Conservation (phyloP, 2,329 filamentous ascomycete species). For the Herpotrichia juniperi region DNA sequence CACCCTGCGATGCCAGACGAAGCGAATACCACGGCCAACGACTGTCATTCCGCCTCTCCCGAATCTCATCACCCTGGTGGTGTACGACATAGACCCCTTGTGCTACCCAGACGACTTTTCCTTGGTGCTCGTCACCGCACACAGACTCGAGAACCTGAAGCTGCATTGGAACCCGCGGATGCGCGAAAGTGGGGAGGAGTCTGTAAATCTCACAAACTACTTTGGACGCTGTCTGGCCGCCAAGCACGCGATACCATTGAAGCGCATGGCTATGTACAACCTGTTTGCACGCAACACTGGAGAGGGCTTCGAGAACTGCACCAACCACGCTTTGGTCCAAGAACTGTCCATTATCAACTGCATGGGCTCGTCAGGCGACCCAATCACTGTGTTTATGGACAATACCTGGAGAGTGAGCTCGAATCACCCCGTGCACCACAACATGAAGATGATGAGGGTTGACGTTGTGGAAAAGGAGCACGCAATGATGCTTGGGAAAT, state of each 20-base stretch:
- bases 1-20: slow-evolving; percentile 62
- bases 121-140: slow-evolving; percentile 59
- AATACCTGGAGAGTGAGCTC: slow-evolving; percentile 56
- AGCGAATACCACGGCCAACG: slow-evolving; percentile 63
- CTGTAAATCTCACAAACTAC: slow-evolving; percentile 59
- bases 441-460: slow-evolving; percentile 55
- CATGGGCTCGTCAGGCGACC: slow-evolving; percentile 51
- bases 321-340: slow-evolving; percentile 50
- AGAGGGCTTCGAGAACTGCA: slow-evolving; percentile 50
- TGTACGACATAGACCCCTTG: slow-evolving; percentile 67
- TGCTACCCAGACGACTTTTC: slow-evolving; percentile 70
- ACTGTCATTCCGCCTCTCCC: slow-evolving; percentile 62
- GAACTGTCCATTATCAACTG: slow-evolving; percentile 62
- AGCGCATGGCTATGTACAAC: slow-evolving; percentile 62
- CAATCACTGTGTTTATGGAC: slow-evolving; percentile 61
- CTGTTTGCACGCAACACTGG: slow-evolving; percentile 60
- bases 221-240: slow-evolving; percentile 61
- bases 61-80: slow-evolving; percentile 58
- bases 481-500: slow-evolving; percentile 49
- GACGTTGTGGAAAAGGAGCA: slow-evolving; percentile 56
- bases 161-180: slow-evolving; percentile 68
- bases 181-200: slow-evolving; percentile 63
- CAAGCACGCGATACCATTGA: slow-evolving; percentile 54
- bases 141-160: slow-evolving; percentile 60
- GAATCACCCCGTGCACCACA: slow-evolving; percentile 30